These are phyloP conservation scores for Berkeleyomyces basicola DNA, from an alignment of 2,329 filamentous ascomycete species.

Conservation along the genomic window DNA sequence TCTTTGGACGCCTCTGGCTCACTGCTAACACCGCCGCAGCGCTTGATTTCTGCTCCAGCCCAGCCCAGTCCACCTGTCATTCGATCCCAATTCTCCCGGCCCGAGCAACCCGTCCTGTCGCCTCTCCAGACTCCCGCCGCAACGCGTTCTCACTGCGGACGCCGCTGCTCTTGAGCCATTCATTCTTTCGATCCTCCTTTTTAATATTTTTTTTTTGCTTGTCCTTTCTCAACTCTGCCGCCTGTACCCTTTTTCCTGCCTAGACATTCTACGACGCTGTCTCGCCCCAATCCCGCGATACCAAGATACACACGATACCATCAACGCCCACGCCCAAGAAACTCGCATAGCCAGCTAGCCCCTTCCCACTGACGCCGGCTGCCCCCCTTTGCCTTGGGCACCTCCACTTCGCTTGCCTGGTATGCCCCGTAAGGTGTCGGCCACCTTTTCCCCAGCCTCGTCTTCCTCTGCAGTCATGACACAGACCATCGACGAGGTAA, in stretches of 20 bases:
- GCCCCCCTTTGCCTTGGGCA: neutral
- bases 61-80: neutral
- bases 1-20: neutral
- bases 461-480: conserved; percentile 5
- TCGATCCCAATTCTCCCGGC: neutral
- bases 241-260: neutral
- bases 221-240: neutral
- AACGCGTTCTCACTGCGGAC: neutral
- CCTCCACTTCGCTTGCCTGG: conserved; percentile 2
- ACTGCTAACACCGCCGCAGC: neutral
- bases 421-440: conserved; percentile 10
- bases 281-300: neutral
- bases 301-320: neutral
- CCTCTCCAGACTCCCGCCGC: neutral
- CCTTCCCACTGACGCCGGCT: neutral
- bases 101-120: neutral
- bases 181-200: neutral
- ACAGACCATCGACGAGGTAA: conserved; percentile 5
- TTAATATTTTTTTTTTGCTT: neutral
- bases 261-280: neutral
- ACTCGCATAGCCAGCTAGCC: neutral
- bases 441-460: conserved; percentile 1
- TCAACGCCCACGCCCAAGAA: neutral
- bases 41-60: no score
- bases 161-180: neutral